phyloP scores from a whole-genome alignment of 495 filamentous ascomycete genomes.

The Xylaria longipes region DNA sequence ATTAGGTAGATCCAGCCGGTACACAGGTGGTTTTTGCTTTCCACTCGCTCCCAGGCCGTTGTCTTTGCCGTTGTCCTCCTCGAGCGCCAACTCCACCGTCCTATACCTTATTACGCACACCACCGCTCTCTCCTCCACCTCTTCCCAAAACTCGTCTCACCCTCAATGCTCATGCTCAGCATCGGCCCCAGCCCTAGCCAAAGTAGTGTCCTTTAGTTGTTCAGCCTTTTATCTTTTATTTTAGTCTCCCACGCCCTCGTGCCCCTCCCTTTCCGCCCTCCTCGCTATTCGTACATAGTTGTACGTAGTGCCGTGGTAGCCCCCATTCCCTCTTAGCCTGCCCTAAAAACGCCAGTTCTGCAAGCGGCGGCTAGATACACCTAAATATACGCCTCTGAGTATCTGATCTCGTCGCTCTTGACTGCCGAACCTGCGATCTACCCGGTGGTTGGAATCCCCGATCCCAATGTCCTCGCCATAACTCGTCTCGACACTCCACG shows the following conservation, averaged over 20 bases:
- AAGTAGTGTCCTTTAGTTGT: constrained; percentile 1
- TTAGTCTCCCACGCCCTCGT: not conserved
- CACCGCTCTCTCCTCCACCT: constrained; percentile 10
- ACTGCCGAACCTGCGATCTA: constrained; percentile 12
- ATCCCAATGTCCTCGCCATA: constrained; percentile 14
- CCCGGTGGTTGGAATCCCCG: constrained; percentile 17
- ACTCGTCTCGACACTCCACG: constrained; percentile 18
- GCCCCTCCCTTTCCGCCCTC: constrained; percentile 18
- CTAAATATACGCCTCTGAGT: constrained; percentile 8
- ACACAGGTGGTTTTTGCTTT: not conserved
- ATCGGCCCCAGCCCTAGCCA: constrained; percentile 18
- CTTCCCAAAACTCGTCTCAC: constrained; percentile 8
- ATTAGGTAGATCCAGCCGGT: constrained; percentile 1
- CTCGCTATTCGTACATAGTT: constrained; percentile 2
- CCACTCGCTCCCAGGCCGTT: not conserved
- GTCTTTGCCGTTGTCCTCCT: not conserved
- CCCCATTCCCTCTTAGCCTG: constrained; percentile 20
- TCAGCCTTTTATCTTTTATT: not conserved
- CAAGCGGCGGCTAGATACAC: not conserved
- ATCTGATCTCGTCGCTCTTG: not conserved
- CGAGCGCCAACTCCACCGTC: constrained; percentile 8
- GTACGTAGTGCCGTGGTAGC: constrained; percentile 14
- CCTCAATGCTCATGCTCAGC: constrained; percentile 9
- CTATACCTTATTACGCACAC: not conserved
- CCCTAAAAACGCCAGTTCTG: constrained; percentile 16